Conservation (phyloP, 2,329 filamentous ascomycete genomes). For the Ascochyta lentis region DNA sequence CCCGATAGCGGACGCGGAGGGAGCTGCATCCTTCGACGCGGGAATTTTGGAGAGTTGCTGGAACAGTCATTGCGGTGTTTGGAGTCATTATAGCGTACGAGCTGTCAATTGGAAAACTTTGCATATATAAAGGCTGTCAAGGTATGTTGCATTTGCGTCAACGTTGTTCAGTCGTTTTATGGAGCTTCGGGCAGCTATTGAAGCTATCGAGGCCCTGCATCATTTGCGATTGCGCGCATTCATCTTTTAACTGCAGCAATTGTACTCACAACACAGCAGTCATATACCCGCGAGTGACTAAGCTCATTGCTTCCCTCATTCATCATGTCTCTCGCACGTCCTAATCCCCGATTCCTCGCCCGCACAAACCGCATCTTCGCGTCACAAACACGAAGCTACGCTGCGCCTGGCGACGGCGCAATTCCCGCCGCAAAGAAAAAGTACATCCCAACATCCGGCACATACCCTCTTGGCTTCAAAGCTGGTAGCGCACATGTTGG, state of each 20-base stretch:
- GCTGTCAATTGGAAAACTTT: slow-evolving; percentile 21
- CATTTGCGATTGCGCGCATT: slow-evolving; percentile 13
- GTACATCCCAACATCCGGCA: slow-evolving; percentile 84
- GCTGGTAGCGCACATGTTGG: slow-evolving; percentile 89
- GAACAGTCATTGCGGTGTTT: slow-evolving; percentile 11
- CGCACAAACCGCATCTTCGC: slow-evolving; percentile 33
- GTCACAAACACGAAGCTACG: slow-evolving; percentile 61
- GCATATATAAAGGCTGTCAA: neutral
- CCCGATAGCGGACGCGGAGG: slow-evolving; percentile 29
- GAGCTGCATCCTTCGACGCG: slow-evolving; percentile 3
- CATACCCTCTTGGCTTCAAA: slow-evolving; percentile 88
- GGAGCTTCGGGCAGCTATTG: neutral
- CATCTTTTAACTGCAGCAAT: neutral
- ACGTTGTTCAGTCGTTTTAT: neutral
- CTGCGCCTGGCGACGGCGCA: slow-evolving; percentile 63
- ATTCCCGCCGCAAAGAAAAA: slow-evolving; percentile 85
- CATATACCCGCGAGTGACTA: neutral
- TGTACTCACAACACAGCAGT: slow-evolving; percentile 12
- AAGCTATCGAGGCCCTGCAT: slow-evolving; percentile 14
- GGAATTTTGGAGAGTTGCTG: slow-evolving; percentile 1
- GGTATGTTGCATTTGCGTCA: slow-evolving; percentile 3
- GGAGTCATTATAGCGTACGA: slow-evolving; percentile 22
- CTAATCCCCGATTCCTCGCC: slow-evolving; percentile 36
- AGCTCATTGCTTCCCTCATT: neutral
- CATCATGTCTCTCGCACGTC: slow-evolving; percentile 43